Evolutionary conservation across 805 yeast genomes (phyloP), one percentile per base, ranked within the genome.

Genomic region (Phaffomyces thermotolerans): DNA sequence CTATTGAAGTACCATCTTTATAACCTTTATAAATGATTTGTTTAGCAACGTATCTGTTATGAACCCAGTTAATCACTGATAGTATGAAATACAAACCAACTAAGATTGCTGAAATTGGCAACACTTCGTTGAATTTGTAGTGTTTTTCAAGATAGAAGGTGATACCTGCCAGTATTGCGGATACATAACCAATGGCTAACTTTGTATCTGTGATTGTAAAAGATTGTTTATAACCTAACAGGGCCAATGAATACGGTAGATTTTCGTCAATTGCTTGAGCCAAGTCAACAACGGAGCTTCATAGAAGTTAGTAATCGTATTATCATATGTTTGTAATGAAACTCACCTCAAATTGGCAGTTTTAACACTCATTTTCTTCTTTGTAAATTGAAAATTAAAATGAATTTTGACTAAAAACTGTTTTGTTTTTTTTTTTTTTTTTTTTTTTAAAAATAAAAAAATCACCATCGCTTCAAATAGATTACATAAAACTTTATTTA

Each of bases 131-230:
- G 49, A 73, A 77, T 4, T 56, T 47, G 37, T 63, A 55, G 46
- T 75, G 73, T 60, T 76, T 77, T 50, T 78, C 84, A 35, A 74
- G 50, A 18, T 63, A 57, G 52, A 68, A 78, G 40, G 79, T 68
- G 3, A 59, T 52, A 4, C 67, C 83, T 9, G 81, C 77, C 15
- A 75, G 59, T 2, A 62, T 57, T 8, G 73, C 81, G 27, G 76
- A 72, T 17, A 67, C 49, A 45, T 72, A 68, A 2, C 83, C 83
- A 41, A 78, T 59, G 6, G 67, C 73, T 37, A 78, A 58, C 54
- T 73, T 76, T 15, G 67, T 54, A 55, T 78, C 84, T 24, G 50
- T 56, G 12, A 73, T 50, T 8, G 50, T 45, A 47, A 71, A 70
- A 10, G 71, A 63, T 49, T 73, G 71, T 8, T 59, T 60, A 52